Evolutionary conservation across 805 yeast species (phyloP).

Genomic region (Saccharomycopsis capsularis): DNA sequence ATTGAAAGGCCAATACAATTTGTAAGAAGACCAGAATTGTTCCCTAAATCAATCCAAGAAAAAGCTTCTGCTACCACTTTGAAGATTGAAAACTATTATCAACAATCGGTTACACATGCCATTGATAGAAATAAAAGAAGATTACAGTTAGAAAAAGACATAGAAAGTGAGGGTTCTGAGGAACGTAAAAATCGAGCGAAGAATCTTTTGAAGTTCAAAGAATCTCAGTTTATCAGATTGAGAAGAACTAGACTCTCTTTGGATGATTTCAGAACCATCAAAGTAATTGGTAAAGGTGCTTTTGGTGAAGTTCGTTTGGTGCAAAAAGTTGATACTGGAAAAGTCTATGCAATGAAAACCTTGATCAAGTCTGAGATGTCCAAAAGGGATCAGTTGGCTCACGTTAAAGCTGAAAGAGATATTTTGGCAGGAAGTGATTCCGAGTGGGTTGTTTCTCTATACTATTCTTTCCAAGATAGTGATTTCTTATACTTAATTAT

Average conservation of each 20-base stretch:
- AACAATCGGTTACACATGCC: conserved; percentile 81
- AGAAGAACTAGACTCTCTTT: conserved; percentile 76
- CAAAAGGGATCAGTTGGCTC: conserved; percentile 89
- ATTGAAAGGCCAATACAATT: conserved; percentile 47
- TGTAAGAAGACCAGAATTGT: conserved; percentile 74
- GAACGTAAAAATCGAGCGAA: conserved; percentile 81
- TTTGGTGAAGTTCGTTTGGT: conserved; percentile 96
- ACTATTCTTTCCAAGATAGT: conserved; percentile 70
- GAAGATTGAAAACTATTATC: conserved; percentile 77
- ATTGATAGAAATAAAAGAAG: conserved; percentile 94
- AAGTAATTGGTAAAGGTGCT: conserved; percentile 93
- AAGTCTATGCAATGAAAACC: conserved; percentile 92
- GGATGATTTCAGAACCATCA: conserved; percentile 82
- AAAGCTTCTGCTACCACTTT: conserved; percentile 78
- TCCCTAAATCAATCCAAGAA: conserved; percentile 71
- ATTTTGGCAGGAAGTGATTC: conserved; percentile 87
- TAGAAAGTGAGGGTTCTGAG: conserved; percentile 62
- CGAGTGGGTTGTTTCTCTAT: conserved; percentile 83
- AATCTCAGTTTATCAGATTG: conserved; percentile 76
- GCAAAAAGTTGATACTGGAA: conserved; percentile 90
- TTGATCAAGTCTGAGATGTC: conserved; percentile 86
- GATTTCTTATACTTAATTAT: conserved; percentile 75
- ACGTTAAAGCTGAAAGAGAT: conserved; percentile 93
- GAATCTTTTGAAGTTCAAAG: conserved; percentile 78
- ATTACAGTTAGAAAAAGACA: conserved; percentile 69